A percentile compares a stretch with the other conserved stretches of the same genome.
Evolutionary conservation across 2,329 filamentous ascomycete genomes (phyloP).

Genomic region (Talaromyces rugulosus): DNA sequence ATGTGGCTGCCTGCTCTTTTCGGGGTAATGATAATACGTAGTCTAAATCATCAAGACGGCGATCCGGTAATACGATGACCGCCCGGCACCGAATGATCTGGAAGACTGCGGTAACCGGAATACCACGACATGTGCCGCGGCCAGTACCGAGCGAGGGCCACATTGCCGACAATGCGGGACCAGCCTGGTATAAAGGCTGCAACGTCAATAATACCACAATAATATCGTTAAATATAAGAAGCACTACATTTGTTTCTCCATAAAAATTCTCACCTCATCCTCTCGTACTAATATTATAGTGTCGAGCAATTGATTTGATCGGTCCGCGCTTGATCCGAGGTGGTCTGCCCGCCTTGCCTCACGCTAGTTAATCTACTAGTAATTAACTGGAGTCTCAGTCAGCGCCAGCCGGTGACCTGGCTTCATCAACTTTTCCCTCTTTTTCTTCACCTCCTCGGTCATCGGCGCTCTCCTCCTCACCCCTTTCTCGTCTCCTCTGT

Average conservation of each 20-base stretch:
- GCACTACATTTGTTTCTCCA: neutral
- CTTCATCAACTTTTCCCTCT: neutral
- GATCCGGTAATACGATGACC: neutral
- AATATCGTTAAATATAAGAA: no score
- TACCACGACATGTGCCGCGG: neutral
- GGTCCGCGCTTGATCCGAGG: neutral
- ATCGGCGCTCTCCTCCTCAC: neutral
- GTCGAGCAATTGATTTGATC: neutral
- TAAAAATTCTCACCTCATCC: neutral
- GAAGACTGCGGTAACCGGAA: neutral
- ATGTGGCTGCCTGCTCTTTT: slow-evolving; percentile 1
- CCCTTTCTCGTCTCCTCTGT: neutral
- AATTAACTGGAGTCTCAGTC: neutral
- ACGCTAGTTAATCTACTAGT: neutral
- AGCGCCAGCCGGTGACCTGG: neutral
- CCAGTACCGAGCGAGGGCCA: neutral
- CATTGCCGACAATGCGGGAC: neutral
- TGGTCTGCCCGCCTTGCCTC: slow-evolving; percentile 5
- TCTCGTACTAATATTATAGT: neutral
- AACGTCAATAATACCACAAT: neutral
- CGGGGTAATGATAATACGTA: neutral
- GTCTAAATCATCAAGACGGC: neutral
- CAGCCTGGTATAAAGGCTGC: neutral
- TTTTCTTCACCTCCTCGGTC: neutral
- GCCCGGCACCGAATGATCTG: neutral